phyloP scores from a whole-genome alignment of 2,329 filamentous ascomycete genomes.

The Xenoacremonium recifei region DNA sequence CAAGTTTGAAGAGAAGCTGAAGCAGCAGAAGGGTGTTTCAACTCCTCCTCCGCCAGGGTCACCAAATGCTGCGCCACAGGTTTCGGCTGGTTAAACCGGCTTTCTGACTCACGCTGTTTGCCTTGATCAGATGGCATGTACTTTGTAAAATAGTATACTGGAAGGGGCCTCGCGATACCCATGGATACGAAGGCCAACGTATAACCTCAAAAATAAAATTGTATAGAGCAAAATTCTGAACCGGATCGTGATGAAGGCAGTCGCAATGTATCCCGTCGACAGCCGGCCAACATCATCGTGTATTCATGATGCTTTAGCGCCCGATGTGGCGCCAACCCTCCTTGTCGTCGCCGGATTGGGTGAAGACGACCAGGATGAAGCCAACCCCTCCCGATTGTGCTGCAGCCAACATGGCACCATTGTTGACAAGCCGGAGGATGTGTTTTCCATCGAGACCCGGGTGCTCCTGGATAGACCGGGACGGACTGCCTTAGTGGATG shows the following conservation, averaged over 20 bases:
- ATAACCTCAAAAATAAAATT: too few species aligned
- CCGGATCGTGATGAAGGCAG: background rate
- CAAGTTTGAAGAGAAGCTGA: slow-evolving; percentile 85
- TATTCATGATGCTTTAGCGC: slow-evolving; percentile 4
- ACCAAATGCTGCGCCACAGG: background rate
- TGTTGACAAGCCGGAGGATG: too few species aligned
- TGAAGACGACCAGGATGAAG: too few species aligned
- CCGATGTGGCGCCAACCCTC: background rate
- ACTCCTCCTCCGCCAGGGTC: too few species aligned
- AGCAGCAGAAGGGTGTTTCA: slow-evolving; percentile 55
- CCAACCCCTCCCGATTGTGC: too few species aligned
- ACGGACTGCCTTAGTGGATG: too few species aligned
- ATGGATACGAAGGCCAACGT: too few species aligned
- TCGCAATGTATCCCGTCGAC: background rate
- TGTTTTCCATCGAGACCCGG: too few species aligned
- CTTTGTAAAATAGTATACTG: slow-evolving; percentile 22
- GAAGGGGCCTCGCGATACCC: slow-evolving; percentile 26
- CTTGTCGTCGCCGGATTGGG: background rate
- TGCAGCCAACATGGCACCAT: too few species aligned
- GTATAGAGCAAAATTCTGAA: too few species aligned
- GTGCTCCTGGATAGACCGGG: too few species aligned
- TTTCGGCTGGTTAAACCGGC: slow-evolving; percentile 9
- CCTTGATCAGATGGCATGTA: background rate
- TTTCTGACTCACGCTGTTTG: slow-evolving; percentile 2
- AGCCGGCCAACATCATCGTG: slow-evolving; percentile 4